Evolutionary conservation across 2,329 filamentous ascomycete genomes (phyloP).

Genomic region (Zopfia rhizophila): DNA sequence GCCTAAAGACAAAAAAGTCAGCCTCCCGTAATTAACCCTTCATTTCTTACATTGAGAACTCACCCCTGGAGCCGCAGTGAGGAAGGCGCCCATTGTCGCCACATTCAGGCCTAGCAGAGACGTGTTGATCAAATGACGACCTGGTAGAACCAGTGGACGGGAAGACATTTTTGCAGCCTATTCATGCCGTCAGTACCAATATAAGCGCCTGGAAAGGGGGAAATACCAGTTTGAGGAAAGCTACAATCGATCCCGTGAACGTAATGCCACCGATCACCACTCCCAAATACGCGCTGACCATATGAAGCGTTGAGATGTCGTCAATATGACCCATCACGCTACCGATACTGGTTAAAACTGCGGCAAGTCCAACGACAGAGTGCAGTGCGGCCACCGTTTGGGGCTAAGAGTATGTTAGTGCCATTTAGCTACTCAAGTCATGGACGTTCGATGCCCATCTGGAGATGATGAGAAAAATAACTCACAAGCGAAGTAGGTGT

Average conservation of each 20-base stretch:
- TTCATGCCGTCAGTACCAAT: no score
- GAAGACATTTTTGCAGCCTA: conserved; percentile 86
- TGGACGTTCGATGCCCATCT: neutral
- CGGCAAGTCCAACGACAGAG: conserved; percentile 88
- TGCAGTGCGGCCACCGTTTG: conserved; percentile 91
- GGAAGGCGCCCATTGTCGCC: conserved; percentile 84
- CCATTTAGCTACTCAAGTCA: no score
- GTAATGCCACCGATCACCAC: conserved; percentile 88
- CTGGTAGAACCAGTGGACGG: conserved; percentile 76
- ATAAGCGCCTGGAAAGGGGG: no score
- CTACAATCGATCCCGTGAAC: conserved; percentile 90
- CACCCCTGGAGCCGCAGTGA: conserved; percentile 83
- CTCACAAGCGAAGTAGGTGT: conserved; percentile 82
- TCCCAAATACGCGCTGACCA: conserved; percentile 86
- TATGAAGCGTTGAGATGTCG: conserved; percentile 79
- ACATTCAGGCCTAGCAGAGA: conserved; percentile 79
- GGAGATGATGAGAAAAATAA: neutral
- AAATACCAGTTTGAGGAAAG: conserved; percentile 89
- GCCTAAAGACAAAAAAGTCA: no score
- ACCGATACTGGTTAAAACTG: conserved; percentile 87
- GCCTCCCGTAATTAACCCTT: no score
- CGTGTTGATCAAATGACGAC: conserved; percentile 79
- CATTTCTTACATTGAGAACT: no score
- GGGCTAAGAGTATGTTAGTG: no score
- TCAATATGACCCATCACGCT: conserved; percentile 79